Conservation (phyloP, 257 asterid genomes). For the Osmanthus fragrans region DNA sequence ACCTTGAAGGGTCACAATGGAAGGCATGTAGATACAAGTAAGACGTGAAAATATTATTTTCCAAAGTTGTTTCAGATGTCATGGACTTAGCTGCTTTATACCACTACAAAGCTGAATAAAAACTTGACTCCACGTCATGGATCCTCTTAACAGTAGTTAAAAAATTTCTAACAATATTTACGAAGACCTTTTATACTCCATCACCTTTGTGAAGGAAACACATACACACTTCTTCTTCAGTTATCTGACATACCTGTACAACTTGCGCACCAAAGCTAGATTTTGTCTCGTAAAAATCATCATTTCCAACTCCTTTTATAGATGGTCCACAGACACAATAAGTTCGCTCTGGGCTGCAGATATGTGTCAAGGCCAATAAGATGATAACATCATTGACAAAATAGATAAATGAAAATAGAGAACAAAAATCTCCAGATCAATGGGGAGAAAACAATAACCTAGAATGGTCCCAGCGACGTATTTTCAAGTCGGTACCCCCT, state of each 20-base stretch:
- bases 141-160: not conserved
- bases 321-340: conserved; percentile 95
- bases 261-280: conserved; percentile 95
- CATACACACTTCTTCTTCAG: conserved; percentile 9
- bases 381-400: conserved; percentile 7
- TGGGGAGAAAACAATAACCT: conserved; percentile 42
- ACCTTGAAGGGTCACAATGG: not conserved
- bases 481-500: conserved; percentile 94
- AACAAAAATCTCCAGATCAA: conserved; percentile 11
- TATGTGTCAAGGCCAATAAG: conserved; percentile 21
- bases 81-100: not conserved
- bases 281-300: conserved; percentile 86
- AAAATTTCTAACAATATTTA: not conserved
- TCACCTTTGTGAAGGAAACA: not conserved
- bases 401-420: not conserved
- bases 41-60: not conserved
- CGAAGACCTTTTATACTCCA: not conserved
- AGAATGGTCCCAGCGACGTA: conserved; percentile 98
- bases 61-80: not conserved
- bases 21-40: not conserved
- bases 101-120: not conserved
- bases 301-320: conserved; percentile 72
- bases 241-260: conserved; percentile 73
- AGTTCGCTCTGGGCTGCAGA: conserved; percentile 87
- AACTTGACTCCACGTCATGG: not conserved